Conservation (phyloP, 306 rosid species). For the Cicer cuneatum region DNA sequence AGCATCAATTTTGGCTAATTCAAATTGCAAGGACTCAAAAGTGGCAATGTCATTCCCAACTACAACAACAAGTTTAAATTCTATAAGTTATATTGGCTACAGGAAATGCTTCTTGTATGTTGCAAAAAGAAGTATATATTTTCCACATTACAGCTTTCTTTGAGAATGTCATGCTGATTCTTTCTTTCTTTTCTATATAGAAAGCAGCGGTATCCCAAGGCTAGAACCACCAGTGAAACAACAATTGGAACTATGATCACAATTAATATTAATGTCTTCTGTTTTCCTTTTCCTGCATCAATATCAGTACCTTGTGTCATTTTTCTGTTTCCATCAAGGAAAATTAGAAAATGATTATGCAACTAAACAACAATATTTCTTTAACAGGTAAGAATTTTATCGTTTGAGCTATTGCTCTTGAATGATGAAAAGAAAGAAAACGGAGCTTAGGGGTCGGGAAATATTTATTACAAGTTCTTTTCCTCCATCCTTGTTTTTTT, state of each 20-base stretch:
- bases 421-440: slow-evolving; percentile 20
- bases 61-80: slow-evolving; percentile 33
- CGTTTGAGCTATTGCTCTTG: slow-evolving; percentile 28
- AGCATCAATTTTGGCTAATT: slow-evolving; percentile 43
- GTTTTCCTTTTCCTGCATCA: slow-evolving; percentile 50
- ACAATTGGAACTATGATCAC: slow-evolving; percentile 29
- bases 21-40: slow-evolving; percentile 54
- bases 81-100: background rate
- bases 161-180: slow-evolving; percentile 45
- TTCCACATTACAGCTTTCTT: slow-evolving; percentile 48
- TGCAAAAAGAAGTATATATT: background rate
- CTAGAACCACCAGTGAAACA: slow-evolving; percentile 40
- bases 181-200: slow-evolving; percentile 30
- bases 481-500: background rate
- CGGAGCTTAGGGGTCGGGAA: background rate
- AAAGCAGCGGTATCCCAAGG: slow-evolving; percentile 32
- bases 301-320: slow-evolving; percentile 21
- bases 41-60: slow-evolving; percentile 40
- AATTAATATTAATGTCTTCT: background rate
- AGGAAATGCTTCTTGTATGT: slow-evolving; percentile 1
- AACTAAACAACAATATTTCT: slow-evolving; percentile 24
- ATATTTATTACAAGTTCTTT: background rate
- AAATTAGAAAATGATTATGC: background rate
- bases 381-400: background rate
- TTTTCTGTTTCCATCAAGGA: background rate